These are phyloP conservation scores for Diaporthe sp. DNA, from an alignment of 2,329 filamentous ascomycete species.

Conservation along the genomic window DNA sequence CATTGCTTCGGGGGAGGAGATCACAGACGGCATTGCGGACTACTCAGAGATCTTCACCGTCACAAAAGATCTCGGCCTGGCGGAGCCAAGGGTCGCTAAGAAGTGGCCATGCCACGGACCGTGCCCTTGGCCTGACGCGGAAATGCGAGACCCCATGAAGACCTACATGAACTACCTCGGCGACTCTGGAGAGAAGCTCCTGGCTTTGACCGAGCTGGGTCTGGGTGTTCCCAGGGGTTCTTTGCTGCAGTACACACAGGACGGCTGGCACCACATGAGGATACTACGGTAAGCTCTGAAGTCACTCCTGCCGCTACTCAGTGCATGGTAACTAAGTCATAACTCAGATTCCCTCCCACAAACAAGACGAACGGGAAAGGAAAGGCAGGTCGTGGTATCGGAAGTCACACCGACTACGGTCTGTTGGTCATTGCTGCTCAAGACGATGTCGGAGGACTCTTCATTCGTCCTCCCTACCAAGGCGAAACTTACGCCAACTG, in stretches of 20 bases:
- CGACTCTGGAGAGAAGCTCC: constrained; percentile 54
- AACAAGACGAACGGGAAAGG: constrained; percentile 58
- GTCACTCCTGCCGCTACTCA: neutral
- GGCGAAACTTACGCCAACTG: constrained; percentile 57
- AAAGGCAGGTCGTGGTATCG: constrained; percentile 59
- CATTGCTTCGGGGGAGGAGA: constrained; percentile 60
- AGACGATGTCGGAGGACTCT: constrained; percentile 61
- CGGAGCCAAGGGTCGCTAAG: constrained; percentile 51
- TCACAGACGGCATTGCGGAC: constrained; percentile 59
- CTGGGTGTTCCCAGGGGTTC: constrained; percentile 52
- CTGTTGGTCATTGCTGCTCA: constrained; percentile 61
- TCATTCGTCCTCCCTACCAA: constrained; percentile 54
- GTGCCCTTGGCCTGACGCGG: constrained; percentile 57
- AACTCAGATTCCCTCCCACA: constrained; percentile 45
- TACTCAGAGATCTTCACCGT: constrained; percentile 65
- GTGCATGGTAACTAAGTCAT: neutral
- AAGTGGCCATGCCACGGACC: constrained; percentile 62
- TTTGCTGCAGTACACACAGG: constrained; percentile 53
- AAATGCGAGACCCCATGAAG: constrained; percentile 52
- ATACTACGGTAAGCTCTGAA: constrained; percentile 52
- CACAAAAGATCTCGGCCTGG: constrained; percentile 55
- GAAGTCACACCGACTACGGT: constrained; percentile 63
- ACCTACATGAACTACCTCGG: constrained; percentile 54
- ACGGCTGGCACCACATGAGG: constrained; percentile 64
- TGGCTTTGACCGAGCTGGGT: constrained; percentile 57